Evolutionary conservation across 495 filamentous ascomycete species (phyloP).

Genomic region (Trichoderma erinaceum): DNA sequence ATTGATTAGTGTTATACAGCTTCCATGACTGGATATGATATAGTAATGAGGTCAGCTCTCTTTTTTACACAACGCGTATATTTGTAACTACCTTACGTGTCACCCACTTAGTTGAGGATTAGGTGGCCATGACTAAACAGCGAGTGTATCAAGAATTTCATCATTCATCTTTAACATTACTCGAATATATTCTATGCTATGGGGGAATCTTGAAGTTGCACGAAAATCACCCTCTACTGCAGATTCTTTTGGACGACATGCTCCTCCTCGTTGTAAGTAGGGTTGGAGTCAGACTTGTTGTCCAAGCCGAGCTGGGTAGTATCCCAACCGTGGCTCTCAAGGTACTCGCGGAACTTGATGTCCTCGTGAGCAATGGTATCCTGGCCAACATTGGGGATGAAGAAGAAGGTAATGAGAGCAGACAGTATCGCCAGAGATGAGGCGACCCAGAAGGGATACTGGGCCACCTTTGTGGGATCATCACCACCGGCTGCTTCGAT

Average conservation of each 20-base stretch:
- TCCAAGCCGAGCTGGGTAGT: conserved; percentile 57
- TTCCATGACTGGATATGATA: neutral
- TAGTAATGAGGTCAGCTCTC: neutral
- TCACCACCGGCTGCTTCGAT: conserved; percentile 60
- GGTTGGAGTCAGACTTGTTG: conserved; percentile 26
- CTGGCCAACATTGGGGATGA: conserved; percentile 62
- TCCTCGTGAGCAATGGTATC: conserved; percentile 70
- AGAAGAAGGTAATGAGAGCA: conserved; percentile 51
- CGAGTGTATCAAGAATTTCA: too few species aligned
- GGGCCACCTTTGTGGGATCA: conserved; percentile 49
- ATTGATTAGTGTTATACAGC: neutral
- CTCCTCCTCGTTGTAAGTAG: conserved; percentile 7
- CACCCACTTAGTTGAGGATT: too few species aligned
- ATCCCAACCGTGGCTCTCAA: conserved; percentile 65
- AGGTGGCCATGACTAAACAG: too few species aligned
- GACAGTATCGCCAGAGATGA: conserved; percentile 59
- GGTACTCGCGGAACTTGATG: conserved; percentile 59
- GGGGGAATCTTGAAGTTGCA: too few species aligned
- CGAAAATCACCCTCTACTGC: neutral
- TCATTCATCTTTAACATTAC: too few species aligned
- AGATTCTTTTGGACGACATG: neutral
- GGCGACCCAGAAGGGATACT: conserved; percentile 76
- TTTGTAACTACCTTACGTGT: too few species aligned
- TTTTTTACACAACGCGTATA: too few species aligned
- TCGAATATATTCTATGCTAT: too few species aligned